Evolutionary conservation across 345 rosid species (phyloP).

Genomic region (Syzygium grande): DNA sequence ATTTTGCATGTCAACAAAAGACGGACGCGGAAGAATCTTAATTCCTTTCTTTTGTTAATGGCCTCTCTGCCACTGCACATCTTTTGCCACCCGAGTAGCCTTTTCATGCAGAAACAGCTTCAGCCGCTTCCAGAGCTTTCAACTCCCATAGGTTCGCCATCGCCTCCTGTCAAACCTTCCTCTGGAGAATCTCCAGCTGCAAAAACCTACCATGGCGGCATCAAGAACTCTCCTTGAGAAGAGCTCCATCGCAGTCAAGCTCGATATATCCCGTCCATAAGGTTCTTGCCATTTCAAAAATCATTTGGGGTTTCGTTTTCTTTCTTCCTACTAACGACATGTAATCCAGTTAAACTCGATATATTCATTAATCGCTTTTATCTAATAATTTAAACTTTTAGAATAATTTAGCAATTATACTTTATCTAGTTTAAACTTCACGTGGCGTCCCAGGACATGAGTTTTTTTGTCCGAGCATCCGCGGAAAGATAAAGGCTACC

Average conservation of each 20-base stretch:
- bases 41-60: background rate
- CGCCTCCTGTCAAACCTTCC: background rate
- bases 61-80: background rate
- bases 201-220: background rate
- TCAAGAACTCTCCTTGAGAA: background rate
- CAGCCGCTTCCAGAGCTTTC: background rate
- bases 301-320: accelerated
- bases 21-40: background rate
- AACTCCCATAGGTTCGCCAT: accelerated
- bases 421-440: no score
- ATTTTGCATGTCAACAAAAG: background rate
- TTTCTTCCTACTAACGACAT: background rate
- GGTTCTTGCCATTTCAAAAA: background rate
- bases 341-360: no score
- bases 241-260: background rate
- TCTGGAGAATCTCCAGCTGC: accelerated
- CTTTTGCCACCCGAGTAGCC: background rate
- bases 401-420: no score
- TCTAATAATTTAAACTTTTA: no score
- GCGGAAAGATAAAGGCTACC: background rate
- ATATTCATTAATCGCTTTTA: no score
- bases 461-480: background rate
- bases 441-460: background rate
- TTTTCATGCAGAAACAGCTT: background rate
- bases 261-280: background rate